Base-by-base conservation (phyloP, 2,329 filamentous ascomycete genomes). In the Tolypocladium tropicale region DNA sequence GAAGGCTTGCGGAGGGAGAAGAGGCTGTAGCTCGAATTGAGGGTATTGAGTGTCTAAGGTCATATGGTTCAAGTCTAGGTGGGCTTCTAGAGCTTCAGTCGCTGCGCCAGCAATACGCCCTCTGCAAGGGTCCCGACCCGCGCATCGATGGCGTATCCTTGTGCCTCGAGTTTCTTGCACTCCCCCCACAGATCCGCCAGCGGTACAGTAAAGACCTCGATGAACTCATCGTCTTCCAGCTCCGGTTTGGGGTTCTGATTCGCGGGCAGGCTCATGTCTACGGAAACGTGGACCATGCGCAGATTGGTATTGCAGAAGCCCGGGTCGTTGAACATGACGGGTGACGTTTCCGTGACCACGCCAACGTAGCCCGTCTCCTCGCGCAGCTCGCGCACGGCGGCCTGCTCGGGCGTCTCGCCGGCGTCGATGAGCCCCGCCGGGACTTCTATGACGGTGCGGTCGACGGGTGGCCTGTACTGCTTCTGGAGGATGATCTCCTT, bases 171-270 rank as follows among this genome's bases (percentile, higher is more conserved):
- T 60, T 70, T 78, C 67, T 83, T 82, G 66, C 85, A 85, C 65
- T 87, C 83, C 0, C 77, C 77, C 74, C 86, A 90, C 41, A 93
- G 69, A 16, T 78, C 74, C 23, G 71, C 74, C 48, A 93, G 66
- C 6, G 84, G 85, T 9, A 90, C 77, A 10, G 80, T 82, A 64
- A 93, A 92, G 36, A 85, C 85, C 68, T 92, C 88, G 65, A 93
- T 92, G 66, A 91, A 92, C 71, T 93, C 89, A 60, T 84, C 86
- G 30, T 91, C 88, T 67, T 93, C 88, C 7, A 92, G 76, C 65
- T 87, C 74, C 0, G 88, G 84, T 68, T 84, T 77, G 1, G 82
- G 83, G 54, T 88, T 76, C 66, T 85, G 80, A 66, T 93, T 93
- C 63, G 84, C 84, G 0, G 85, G 79, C 1, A 83, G 73, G 5